A percentile compares a stretch with the other conserved stretches of the same genome.
Evolutionary conservation across 352 stramenopile species (phyloP).

Genomic region (Phytophthora cryptogea): DNA sequence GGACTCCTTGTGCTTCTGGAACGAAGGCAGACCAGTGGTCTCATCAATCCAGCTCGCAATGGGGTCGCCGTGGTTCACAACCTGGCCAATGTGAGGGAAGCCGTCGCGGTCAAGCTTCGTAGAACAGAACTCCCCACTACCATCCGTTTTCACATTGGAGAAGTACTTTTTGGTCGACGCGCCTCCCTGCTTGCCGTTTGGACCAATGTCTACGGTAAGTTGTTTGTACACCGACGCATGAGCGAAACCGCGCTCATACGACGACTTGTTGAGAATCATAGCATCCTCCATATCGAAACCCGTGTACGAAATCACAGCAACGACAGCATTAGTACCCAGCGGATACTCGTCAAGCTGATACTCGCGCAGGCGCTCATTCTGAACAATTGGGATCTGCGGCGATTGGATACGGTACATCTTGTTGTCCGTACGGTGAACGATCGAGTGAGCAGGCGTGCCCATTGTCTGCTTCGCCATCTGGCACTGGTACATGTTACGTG

Average conservation of each 20-base stretch:
- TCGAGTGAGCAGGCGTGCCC: conserved; percentile 97
- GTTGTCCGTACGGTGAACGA: conserved; percentile 97
- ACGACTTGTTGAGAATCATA: conserved; percentile 99
- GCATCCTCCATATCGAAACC: conserved; percentile 98
- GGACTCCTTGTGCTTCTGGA: conserved; percentile 98
- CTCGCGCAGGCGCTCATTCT: conserved; percentile 95
- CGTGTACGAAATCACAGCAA: conserved; percentile 99
- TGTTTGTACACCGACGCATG: conserved; percentile 99
- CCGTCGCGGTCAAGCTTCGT: conserved; percentile 95
- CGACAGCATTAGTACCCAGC: conserved; percentile 98
- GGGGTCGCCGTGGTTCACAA: conserved; percentile 95
- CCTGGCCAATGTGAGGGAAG: conserved; percentile 95
- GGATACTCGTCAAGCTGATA: conserved; percentile 99
- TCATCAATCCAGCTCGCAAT: conserved; percentile 97
- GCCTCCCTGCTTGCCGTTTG: conserved; percentile 66
- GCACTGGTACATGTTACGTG: conserved; percentile 99
- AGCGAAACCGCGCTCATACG: conserved; percentile 98
- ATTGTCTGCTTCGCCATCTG: conserved; percentile 99
- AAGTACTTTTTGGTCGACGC: conserved; percentile 90
- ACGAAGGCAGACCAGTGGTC: conserved; percentile 88
- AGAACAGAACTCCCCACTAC: conserved; percentile 61
- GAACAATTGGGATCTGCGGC: conserved; percentile 98
- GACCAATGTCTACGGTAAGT: conserved; percentile 91
- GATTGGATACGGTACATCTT: conserved; percentile 99
- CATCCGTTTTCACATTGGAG: conserved; percentile 90